Conservation (phyloP, 2,329 filamentous ascomycete genomes). For the Ascochyta rabiei region DNA sequence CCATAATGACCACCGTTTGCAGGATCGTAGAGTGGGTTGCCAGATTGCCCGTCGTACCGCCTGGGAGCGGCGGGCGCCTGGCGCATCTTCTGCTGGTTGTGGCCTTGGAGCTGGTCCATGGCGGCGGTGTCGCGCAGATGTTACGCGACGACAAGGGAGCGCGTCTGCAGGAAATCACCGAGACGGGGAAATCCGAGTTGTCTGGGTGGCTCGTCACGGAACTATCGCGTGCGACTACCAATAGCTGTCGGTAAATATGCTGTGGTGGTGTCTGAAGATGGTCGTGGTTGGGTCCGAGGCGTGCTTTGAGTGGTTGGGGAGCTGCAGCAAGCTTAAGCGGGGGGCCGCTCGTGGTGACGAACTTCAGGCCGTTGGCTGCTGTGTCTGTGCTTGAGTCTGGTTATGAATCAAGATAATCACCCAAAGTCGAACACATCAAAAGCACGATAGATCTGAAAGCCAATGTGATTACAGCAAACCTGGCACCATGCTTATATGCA, state of each 20-base stretch:
- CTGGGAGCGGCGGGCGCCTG: constrained; percentile 45
- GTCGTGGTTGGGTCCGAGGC: constrained; percentile 43
- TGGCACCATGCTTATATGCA: constrained; percentile 35
- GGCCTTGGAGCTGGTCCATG: constrained; percentile 48
- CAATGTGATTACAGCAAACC: neutral
- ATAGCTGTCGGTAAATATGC: constrained; percentile 31
- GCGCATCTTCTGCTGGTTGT: constrained; percentile 48
- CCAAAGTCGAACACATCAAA: neutral
- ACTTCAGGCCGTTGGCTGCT: neutral
- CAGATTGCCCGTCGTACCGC: constrained; percentile 58
- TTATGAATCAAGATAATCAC: neutral
- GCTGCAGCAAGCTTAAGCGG: constrained; percentile 33
- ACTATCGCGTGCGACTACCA: constrained; percentile 27
- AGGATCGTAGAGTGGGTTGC: constrained; percentile 56
- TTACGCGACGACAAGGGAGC: constrained; percentile 41
- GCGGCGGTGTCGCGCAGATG: constrained; percentile 36
- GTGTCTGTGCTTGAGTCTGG: constrained; percentile 1
- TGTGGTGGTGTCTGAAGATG: constrained; percentile 39
- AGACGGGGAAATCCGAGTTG: neutral
- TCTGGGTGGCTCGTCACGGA: neutral
- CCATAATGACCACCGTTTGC: constrained; percentile 58
- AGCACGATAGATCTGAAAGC: neutral
- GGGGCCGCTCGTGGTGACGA: constrained; percentile 19
- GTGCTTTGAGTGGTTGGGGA: constrained; percentile 41
- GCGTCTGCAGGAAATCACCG: constrained; percentile 25